Evolutionary conservation across 2,329 filamentous ascomycete genomes (phyloP), one percentile per base, ranked within the genome.

Genomic region (Penicillium italicum): DNA sequence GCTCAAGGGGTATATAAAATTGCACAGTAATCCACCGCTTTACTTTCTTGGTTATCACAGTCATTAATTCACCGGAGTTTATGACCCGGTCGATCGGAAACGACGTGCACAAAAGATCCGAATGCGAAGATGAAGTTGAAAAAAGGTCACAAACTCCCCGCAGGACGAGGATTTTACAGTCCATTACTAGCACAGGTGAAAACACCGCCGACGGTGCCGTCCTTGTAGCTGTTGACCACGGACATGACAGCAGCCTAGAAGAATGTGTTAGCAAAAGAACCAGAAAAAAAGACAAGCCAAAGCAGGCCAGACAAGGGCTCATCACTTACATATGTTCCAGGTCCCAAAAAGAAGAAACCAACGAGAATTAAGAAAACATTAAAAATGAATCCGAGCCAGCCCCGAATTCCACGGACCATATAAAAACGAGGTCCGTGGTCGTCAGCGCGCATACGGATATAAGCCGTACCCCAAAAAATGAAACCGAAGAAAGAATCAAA

Each of bases 401-500:
- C 76, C 7, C 72, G 69, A 50, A 76, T 65, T 7, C 74, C 76
- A n/a, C 75, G 68, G 11, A 69, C 71, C 55, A 65, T 71, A 50
- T 73, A 77, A 55, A 76, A 77, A 6, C 63, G 61, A 0, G 74
- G 72, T 1, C 75, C 74, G 53, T 76, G 64, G 38, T 77, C 75
- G 5, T 62, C 73, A 20, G 58, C 51, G n/a, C 75, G 67, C 75
- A 79, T 77, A 33, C 75, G 71, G 36, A 78, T 61, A 63, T 78
- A 79, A 2, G 76, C 76, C 2, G 75, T 71, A 16, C 76, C 76
- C 76, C 76, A 97, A 79, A 96, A 97, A 69, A 96, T 96, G 79
- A 96, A 97, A 24, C 92, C 92, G 66, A 79, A 79, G 63, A 79
- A 78, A 0, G 89, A 93, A 75, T 96, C 91, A 69, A 96, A 96